Base-by-base conservation (phyloP, 371 early-diverging fungal species). In the Circinella umbellata region DNA sequence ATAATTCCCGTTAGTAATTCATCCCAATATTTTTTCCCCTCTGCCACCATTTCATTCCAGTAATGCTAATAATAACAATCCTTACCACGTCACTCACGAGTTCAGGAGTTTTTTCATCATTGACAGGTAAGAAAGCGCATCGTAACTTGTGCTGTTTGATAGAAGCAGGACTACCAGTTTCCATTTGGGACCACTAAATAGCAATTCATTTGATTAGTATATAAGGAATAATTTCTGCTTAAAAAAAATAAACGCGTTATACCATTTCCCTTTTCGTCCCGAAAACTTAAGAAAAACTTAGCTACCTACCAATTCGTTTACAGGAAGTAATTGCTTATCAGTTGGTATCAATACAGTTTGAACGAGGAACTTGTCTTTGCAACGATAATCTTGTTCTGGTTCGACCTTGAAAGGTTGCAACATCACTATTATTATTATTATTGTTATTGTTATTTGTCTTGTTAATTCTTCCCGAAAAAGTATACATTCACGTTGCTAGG, bases 341-440 rank as follows among this genome's bases (percentile, higher is more conserved):
- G 65, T 11, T 17, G 46, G n/a, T 17, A 37, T n/a, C 37, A 39
- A n/a, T 48, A 95, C 88, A 42, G 91, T 92, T 82, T 96, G 96
- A 38, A 98, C 92, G 64, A 97, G 80, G 76, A 98, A 98, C 81
- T 97, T 97, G 86, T 98, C 98, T 72, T 93, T 94, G 85, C 94
- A 94, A 76, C 92, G 92, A 77, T 83, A 89, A 69, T 93, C 95
- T 15, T 35, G 27, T 0, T 82, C 78, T 47, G 93, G 89, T 35
- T 90, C 91, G 60, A 94, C 94, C 69, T 95, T 95, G 70, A 95
- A 90, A 4, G 96, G 92, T 78, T 97, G 97, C 73, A 97, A 84
- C 54, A 94, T 82, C 47, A 97, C 96, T 92, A 80, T 27, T 27
- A 27, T 1, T 27, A 27, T 27, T 27, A 27, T 27, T 27, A 27